Evolutionary conservation across 139 green algal genomes (phyloP).

Genomic region (Spirogloea muscicola): DNA sequence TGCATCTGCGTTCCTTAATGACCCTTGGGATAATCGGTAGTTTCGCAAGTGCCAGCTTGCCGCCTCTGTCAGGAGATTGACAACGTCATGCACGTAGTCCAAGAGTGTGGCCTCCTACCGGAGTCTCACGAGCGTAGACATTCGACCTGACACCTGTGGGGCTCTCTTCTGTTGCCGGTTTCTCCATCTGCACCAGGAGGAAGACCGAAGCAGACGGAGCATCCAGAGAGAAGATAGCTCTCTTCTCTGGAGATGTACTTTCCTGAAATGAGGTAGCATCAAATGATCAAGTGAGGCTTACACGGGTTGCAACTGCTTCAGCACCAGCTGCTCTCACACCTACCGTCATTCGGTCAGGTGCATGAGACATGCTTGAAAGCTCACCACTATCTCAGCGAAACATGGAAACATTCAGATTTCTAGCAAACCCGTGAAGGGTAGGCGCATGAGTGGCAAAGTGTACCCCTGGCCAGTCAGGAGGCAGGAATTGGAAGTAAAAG

Average conservation of each 20-base stretch:
- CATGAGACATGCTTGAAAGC: background rate
- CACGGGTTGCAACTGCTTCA: background rate
- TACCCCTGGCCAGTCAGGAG: constrained; percentile 30
- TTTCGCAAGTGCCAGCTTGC: too few species aligned
- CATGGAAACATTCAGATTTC: background rate
- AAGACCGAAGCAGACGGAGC: constrained; percentile 13
- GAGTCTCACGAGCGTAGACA: constrained; percentile 33
- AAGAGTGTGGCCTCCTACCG: too few species aligned
- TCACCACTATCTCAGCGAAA: background rate
- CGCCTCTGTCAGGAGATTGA: too few species aligned
- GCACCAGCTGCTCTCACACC: background rate
- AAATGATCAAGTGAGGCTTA: background rate
- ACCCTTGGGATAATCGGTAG: background rate
- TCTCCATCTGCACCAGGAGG: constrained; percentile 43
- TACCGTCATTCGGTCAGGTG: background rate
- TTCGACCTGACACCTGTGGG: constrained; percentile 15
- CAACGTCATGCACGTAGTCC: too few species aligned
- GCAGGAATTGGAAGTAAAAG: constrained; percentile 42
- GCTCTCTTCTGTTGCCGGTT: constrained; percentile 23
- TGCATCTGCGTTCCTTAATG: background rate
- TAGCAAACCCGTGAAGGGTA: background rate
- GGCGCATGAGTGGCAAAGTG: constrained; percentile 3
- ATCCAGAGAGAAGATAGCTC: constrained; percentile 34
- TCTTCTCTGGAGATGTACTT: constrained; percentile 19
- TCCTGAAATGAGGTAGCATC: background rate